Percentiles rank a stretch among this genome's conserved stretches.
Conservation (phyloP, 2,329 filamentous ascomycete species). For the Talaromyces pinophilus region DNA sequence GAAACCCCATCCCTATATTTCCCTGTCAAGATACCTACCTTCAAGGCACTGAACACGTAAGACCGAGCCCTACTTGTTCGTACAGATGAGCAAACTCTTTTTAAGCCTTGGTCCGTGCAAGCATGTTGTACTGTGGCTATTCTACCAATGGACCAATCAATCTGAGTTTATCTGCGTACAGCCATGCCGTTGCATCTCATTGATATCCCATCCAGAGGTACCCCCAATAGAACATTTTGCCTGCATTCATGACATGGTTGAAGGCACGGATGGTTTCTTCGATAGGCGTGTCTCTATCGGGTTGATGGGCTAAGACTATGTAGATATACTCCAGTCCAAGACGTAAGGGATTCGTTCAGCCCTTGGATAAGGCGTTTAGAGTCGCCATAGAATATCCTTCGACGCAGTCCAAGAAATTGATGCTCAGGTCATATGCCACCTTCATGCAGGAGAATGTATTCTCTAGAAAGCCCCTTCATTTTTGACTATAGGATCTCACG, state of each 20-base stretch:
- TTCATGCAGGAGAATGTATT: conserved; percentile 41
- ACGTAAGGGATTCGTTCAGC: conserved; percentile 60
- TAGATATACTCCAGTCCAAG: conserved; percentile 69
- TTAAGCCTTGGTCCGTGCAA: conserved; percentile 63
- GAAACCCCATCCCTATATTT: conserved; percentile 57
- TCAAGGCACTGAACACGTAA: conserved; percentile 66
- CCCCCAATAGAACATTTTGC: conserved; percentile 73
- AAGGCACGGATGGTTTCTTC: conserved; percentile 72
- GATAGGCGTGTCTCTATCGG: conserved; percentile 67
- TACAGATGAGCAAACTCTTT: conserved; percentile 63
- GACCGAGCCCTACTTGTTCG: conserved; percentile 57
- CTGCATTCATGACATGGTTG: conserved; percentile 68
- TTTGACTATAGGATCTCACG: too few relatives aligned
- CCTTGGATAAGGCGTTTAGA: conserved; percentile 71
- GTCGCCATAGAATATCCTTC: conserved; percentile 56
- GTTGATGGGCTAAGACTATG: conserved; percentile 70
- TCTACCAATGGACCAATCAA: conserved; percentile 57
- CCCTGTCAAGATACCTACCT: conserved; percentile 63
- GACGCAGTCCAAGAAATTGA: conserved; percentile 60
- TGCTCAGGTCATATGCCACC: conserved; percentile 57
- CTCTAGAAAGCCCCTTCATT: not conserved
- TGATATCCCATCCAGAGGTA: conserved; percentile 68
- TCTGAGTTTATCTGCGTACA: conserved; percentile 60
- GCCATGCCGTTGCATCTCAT: conserved; percentile 67
- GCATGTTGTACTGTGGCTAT: conserved; percentile 68